phyloP scores from a whole-genome alignment of 805 yeast genomes.

The Teunomyces lycoperdinae region DNA sequence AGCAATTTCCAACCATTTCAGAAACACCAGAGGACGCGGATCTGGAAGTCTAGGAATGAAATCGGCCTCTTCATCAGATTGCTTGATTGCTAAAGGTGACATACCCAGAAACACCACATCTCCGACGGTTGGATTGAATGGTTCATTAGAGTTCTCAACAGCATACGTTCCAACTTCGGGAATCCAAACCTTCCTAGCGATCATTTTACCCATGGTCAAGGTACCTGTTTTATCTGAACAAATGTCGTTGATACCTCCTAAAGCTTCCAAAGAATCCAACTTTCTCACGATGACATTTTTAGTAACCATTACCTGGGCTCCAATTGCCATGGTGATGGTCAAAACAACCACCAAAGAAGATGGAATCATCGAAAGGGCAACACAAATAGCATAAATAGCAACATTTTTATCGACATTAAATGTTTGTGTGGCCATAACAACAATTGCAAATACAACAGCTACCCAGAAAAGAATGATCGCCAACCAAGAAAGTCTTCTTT shows the following conservation, averaged over 20 bases:
- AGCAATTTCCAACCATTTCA: slow-evolving; percentile 30
- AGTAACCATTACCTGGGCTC: slow-evolving; percentile 36
- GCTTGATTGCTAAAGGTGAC: slow-evolving; percentile 28
- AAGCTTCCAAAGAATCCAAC: slow-evolving; percentile 36
- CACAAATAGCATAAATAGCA: slow-evolving; percentile 41
- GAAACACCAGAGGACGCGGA: slow-evolving; percentile 19
- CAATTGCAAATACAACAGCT: slow-evolving; percentile 37
- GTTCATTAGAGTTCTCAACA: slow-evolving; percentile 32
- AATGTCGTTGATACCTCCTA: slow-evolving; percentile 55
- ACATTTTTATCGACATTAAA: slow-evolving; percentile 31
- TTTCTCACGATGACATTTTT: slow-evolving; percentile 37
- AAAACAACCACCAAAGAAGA: slow-evolving; percentile 37
- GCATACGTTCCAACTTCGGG: slow-evolving; percentile 32
- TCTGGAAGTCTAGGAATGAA: slow-evolving; percentile 29
- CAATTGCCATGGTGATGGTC: slow-evolving; percentile 41
- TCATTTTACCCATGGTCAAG: slow-evolving; percentile 38
- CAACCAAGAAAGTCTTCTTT: slow-evolving; percentile 45
- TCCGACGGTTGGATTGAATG: slow-evolving; percentile 40
- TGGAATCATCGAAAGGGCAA: slow-evolving; percentile 40
- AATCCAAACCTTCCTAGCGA: slow-evolving; percentile 35
- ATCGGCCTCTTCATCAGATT: slow-evolving; percentile 35
- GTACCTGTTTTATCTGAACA: slow-evolving; percentile 81
- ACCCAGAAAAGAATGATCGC: slow-evolving; percentile 52
- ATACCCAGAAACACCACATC: slow-evolving; percentile 30
- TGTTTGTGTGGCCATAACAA: slow-evolving; percentile 37